These are phyloP conservation scores for Pachyrhizus erosus DNA, from an alignment of 306 rosid genomes.

Conservation along the genomic window DNA sequence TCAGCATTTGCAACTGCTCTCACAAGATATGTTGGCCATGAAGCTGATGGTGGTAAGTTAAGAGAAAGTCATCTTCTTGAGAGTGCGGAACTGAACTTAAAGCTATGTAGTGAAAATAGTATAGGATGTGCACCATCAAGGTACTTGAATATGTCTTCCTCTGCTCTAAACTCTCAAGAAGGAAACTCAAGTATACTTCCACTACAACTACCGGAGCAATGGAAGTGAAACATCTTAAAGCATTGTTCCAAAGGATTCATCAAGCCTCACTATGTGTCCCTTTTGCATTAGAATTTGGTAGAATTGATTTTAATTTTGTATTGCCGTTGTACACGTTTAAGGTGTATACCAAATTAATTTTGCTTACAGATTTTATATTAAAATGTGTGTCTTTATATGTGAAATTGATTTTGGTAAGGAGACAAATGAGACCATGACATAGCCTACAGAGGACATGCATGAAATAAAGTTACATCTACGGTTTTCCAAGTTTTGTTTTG, in stretches of 20 bases:
- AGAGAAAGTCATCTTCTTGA: slow-evolving; percentile 29
- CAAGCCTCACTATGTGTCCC: background rate
- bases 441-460: background rate
- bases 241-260: background rate
- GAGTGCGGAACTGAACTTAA: slow-evolving; percentile 23
- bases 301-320: background rate
- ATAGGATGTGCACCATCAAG: slow-evolving; percentile 35
- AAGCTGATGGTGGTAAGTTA: slow-evolving; percentile 27
- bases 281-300: background rate
- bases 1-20: slow-evolving; percentile 46
- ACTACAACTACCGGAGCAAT: slow-evolving; percentile 26
- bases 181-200: slow-evolving; percentile 29
- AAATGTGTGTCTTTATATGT: background rate
- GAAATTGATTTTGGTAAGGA: background rate
- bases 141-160: slow-evolving; percentile 44
- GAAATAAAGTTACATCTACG: background rate
- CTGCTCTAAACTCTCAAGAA: slow-evolving; percentile 19
- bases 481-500: background rate
- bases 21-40: slow-evolving; percentile 31
- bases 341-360: background rate
- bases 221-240: slow-evolving; percentile 28
- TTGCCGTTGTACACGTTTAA: background rate
- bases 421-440: background rate
- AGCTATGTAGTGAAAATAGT: slow-evolving; percentile 17
- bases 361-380: background rate